These are phyloP conservation scores for Penicillium canescens DNA, from an alignment of 495 filamentous ascomycete genomes.

Conservation along the genomic window DNA sequence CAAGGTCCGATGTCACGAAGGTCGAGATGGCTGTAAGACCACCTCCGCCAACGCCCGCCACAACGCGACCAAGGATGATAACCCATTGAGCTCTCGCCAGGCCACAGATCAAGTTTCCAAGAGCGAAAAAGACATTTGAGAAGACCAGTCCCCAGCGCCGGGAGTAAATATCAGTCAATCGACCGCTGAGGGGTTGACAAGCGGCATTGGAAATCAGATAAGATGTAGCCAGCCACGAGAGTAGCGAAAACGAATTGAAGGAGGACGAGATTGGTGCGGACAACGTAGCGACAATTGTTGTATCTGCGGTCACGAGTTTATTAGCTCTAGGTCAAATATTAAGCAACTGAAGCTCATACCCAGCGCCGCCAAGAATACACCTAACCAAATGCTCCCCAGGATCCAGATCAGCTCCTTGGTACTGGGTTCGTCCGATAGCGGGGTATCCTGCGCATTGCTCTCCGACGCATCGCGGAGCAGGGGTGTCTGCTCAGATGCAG, in stretches of 20 bases:
- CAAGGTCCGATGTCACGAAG: conserved; percentile 78
- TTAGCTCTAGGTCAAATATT: neutral
- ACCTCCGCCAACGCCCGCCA: conserved; percentile 85
- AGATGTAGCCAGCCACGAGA: conserved; percentile 88
- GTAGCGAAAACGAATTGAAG: conserved; percentile 77
- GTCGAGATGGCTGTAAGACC: conserved; percentile 80
- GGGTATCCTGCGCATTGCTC: conserved; percentile 15
- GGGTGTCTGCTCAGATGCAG: conserved; percentile 42
- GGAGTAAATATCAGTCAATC: conserved; percentile 86
- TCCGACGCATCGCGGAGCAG: conserved; percentile 31
- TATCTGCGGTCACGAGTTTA: conserved; percentile 45
- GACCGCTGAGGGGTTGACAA: conserved; percentile 80
- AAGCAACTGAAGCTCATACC: conserved; percentile 33
- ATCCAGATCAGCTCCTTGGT: conserved; percentile 45
- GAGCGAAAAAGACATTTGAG: conserved; percentile 76
- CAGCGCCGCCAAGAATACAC: conserved; percentile 81
- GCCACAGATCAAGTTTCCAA: conserved; percentile 84
- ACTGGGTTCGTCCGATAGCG: conserved; percentile 38
- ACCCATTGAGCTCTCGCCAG: conserved; percentile 65
- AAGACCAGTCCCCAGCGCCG: conserved; percentile 75
- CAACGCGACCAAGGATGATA: conserved; percentile 77
- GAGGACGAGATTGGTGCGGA: conserved; percentile 82
- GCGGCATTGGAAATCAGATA: conserved; percentile 92
- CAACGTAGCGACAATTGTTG: conserved; percentile 83
- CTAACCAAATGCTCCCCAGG: conserved; percentile 62